Conservation (phyloP, 2,329 filamentous ascomycete genomes). For the Microdochium bolleyi region DNA sequence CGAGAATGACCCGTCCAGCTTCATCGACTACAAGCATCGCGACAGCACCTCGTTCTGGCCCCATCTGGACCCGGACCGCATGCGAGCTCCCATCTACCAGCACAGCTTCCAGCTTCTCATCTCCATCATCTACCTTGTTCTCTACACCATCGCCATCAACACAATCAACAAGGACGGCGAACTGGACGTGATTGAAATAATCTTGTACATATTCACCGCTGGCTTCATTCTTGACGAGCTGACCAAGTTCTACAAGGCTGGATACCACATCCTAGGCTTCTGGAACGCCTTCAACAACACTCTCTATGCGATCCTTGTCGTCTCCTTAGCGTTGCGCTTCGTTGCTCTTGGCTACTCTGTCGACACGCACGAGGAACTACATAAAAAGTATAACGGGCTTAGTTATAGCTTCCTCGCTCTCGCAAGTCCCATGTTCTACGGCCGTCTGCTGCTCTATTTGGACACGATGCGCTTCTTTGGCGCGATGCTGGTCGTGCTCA, state of each 20-base stretch:
- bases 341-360: constrained; percentile 61
- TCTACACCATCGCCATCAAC: constrained; percentile 91
- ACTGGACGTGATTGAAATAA: constrained; percentile 72
- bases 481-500: constrained; percentile 93
- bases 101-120: constrained; percentile 83
- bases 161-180: constrained; percentile 82
- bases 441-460: constrained; percentile 81
- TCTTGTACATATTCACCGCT: constrained; percentile 85
- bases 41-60: constrained; percentile 68
- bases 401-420: constrained; percentile 95
- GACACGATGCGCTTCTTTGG: constrained; percentile 95
- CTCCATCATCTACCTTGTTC: constrained; percentile 70
- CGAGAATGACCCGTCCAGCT: constrained; percentile 80
- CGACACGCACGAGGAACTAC: constrained; percentile 34
- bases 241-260: constrained; percentile 89
- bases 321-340: constrained; percentile 73
- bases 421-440: constrained; percentile 95
- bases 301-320: constrained; percentile 70
- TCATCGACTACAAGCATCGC: constrained; percentile 79
- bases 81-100: constrained; percentile 88
- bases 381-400: constrained; percentile 63
- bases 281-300: constrained; percentile 93
- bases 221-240: constrained; percentile 86
- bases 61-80: constrained; percentile 89
- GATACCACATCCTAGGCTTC: constrained; percentile 83